These are phyloP conservation scores for Parascedosporium putredinis DNA, from an alignment of 2,329 filamentous ascomycete species.

Conservation along the genomic window DNA sequence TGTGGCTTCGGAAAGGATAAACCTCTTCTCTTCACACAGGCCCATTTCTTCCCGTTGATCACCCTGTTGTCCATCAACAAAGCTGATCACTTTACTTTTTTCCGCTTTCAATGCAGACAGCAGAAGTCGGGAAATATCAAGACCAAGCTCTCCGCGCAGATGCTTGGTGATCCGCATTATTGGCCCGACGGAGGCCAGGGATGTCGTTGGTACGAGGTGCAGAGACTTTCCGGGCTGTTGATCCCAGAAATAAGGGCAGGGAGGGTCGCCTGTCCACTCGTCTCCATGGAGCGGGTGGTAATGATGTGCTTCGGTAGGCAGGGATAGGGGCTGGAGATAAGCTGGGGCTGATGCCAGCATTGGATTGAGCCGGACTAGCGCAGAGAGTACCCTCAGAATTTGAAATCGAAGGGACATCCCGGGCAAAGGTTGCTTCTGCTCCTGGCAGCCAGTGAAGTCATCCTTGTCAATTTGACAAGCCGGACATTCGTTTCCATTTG, in stretches of 20 bases:
- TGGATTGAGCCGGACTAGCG: not conserved
- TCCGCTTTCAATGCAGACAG: not conserved
- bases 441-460: no score
- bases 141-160: not conserved
- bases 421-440: not conserved
- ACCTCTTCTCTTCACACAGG: no score
- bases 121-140: not conserved
- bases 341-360: not conserved
- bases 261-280: not conserved
- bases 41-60: no score
- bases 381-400: no score
- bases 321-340: not conserved
- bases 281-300: not conserved
- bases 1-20: no score
- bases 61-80: no score
- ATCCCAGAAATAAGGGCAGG: not conserved
- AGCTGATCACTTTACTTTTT: no score
- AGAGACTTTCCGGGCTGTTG: not conserved
- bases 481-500: not conserved
- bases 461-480: no score
- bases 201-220: not conserved
- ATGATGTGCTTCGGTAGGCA: conserved; percentile 1
- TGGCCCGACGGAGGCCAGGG: not conserved
- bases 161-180: not conserved
- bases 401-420: not conserved